A percentile compares a stretch with the other conserved stretches of the same genome.
Conservation (phyloP, 1,139 yeast species). For the Taphrina flavorubra region DNA sequence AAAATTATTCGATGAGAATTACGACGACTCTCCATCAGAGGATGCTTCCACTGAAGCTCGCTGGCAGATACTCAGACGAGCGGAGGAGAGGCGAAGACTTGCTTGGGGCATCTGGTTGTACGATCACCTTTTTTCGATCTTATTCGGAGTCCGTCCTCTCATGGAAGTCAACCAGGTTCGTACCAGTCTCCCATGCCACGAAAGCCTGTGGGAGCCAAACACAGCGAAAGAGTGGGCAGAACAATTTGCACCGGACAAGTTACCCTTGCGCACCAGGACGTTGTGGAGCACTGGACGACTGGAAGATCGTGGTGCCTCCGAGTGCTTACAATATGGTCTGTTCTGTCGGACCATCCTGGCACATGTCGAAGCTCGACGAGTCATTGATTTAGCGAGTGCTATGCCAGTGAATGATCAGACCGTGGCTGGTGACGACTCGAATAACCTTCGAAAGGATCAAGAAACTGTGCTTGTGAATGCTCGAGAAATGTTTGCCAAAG, state of each 20-base stretch:
- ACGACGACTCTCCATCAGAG: constrained; percentile 37
- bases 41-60: constrained; percentile 33
- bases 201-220: constrained; percentile 32
- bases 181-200: constrained; percentile 30
- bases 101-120: constrained; percentile 35
- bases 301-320: constrained; percentile 36
- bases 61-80: constrained; percentile 38
- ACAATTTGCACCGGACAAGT: constrained; percentile 28
- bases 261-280: constrained; percentile 38
- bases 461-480: constrained; percentile 30
- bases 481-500: constrained; percentile 20
- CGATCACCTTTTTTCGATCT: constrained; percentile 26
- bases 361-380: constrained; percentile 38
- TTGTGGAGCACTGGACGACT: constrained; percentile 35
- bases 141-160: constrained; percentile 30
- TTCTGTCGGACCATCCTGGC: constrained; percentile 32
- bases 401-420: constrained; percentile 12
- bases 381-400: constrained; percentile 25
- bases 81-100: constrained; percentile 35
- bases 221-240: constrained; percentile 39
- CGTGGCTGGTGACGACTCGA: constrained; percentile 14
- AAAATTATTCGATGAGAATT: constrained; percentile 33
- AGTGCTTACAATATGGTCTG: constrained; percentile 26
- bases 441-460: constrained; percentile 16
- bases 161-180: constrained; percentile 26